A percentile compares a stretch with the other conserved stretches of the same genome.
Conservation (phyloP, 148 eudicot genomes). For the Heliosperma pusillum region DNA sequence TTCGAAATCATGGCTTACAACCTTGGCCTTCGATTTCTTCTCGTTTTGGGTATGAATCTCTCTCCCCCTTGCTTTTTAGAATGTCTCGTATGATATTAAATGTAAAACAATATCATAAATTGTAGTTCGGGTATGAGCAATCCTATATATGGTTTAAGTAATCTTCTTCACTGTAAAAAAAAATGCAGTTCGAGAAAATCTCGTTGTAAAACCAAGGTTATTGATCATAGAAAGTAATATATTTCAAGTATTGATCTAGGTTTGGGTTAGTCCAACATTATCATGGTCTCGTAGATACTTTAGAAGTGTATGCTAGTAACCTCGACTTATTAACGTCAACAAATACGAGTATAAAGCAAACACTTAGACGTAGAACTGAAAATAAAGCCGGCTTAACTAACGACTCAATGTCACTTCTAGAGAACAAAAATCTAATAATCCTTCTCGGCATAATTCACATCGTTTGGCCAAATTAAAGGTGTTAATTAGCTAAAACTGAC, state of each 20-base stretch:
- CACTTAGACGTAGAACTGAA: neutral
- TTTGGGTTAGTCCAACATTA: neutral
- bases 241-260: neutral
- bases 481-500: neutral
- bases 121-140: too few relatives aligned
- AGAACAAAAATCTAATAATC: too few relatives aligned
- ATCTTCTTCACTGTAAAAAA: too few relatives aligned
- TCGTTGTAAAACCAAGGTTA: too few relatives aligned
- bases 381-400: neutral
- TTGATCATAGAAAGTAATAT: too few relatives aligned
- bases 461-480: too few relatives aligned
- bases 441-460: too few relatives aligned
- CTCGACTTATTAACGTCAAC: too few relatives aligned
- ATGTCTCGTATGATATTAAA: neutral
- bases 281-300: too few relatives aligned
- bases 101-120: neutral
- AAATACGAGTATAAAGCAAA: neutral
- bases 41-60: neutral
- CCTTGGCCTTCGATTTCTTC: neutral
- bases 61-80: neutral
- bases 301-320: too few relatives aligned
- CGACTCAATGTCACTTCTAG: neutral
- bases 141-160: too few relatives aligned
- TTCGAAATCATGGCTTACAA: neutral
- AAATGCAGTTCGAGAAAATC: too few relatives aligned